These are phyloP conservation scores for Amaranthus palmeri DNA, from an alignment of 148 eudicot species.

Conservation along the genomic window DNA sequence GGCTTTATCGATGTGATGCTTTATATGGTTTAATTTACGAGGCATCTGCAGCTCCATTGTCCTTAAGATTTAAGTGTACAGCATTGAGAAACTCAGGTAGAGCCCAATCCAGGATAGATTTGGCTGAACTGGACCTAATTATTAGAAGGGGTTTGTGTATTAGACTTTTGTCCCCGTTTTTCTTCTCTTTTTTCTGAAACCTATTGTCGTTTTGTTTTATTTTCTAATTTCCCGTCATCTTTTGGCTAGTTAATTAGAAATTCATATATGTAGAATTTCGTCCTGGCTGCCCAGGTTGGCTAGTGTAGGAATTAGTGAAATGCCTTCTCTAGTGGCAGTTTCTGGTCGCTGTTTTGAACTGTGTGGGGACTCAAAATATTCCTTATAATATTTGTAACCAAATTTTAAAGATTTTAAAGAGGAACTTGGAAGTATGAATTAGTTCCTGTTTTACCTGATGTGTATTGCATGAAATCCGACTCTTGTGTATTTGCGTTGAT, in stretches of 20 bases:
- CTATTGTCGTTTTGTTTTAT: neutral
- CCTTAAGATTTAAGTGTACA: conserved; percentile 46
- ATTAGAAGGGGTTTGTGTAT: conserved; percentile 29
- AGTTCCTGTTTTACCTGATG: neutral
- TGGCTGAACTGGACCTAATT: conserved; percentile 13
- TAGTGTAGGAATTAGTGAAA: conserved; percentile 40
- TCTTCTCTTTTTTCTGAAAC: neutral
- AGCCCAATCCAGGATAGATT: conserved; percentile 16
- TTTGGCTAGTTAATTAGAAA: conserved; percentile 12
- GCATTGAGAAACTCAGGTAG: conserved; percentile 33
- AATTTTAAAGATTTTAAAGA: conserved; percentile 1
- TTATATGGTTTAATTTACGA: conserved; percentile 16
- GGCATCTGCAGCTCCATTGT: conserved; percentile 28
- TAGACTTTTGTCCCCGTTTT: conserved; percentile 23
- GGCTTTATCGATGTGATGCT: conserved; percentile 27
- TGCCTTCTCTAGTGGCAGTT: conserved; percentile 96
- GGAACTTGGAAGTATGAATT: conserved; percentile 1
- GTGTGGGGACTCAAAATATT: conserved; percentile 14
- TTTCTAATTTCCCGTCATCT: conserved; percentile 1
- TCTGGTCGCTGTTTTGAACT: conserved; percentile 34
- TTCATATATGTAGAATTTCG: conserved; percentile 28
- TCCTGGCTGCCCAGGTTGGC: conserved; percentile 94
- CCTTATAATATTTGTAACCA: conserved; percentile 26
- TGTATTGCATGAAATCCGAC: neutral
- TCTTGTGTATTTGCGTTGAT: too few relatives aligned